Conservation (phyloP, 257 asterid genomes). For the Solanum raphanifolium region DNA sequence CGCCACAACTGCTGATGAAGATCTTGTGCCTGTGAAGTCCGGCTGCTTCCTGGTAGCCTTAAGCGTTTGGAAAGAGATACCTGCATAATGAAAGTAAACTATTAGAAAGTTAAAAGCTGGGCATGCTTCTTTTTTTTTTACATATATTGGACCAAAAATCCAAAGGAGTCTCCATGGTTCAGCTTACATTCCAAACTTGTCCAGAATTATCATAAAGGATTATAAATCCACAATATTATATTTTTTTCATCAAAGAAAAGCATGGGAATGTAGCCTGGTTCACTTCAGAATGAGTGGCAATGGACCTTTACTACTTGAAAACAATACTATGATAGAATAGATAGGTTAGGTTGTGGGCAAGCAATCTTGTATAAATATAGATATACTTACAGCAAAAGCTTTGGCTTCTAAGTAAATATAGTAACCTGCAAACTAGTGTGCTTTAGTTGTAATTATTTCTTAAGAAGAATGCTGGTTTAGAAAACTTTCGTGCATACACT, state of each 20-base stretch:
- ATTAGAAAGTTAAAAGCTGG: background rate
- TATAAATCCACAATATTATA: background rate
- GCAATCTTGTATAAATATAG: background rate
- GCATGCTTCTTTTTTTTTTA: background rate
- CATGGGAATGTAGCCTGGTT: background rate
- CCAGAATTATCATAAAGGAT: background rate
- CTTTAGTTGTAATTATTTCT: background rate
- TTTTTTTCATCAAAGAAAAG: background rate
- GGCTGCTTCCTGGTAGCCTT: slow-evolving; percentile 57
- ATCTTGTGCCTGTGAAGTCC: slow-evolving; percentile 37
- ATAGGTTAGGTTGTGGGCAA: background rate
- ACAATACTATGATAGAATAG: background rate
- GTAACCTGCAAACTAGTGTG: background rate
- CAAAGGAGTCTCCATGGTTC: background rate
- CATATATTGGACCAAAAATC: background rate
- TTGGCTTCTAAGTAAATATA: background rate
- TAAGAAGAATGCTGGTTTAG: background rate
- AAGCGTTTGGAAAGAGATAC: slow-evolving; percentile 70
- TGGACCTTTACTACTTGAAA: background rate
- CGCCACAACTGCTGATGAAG: slow-evolving; percentile 62
- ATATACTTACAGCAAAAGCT: background rate
- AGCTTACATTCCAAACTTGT: background rate
- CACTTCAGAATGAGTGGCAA: background rate
- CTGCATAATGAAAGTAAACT: slow-evolving; percentile 25
- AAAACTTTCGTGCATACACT: background rate